Evolutionary conservation across 306 rosid species (phyloP), one percentile per base, ranked within the genome.

Genomic region (Parietaria judaica): DNA sequence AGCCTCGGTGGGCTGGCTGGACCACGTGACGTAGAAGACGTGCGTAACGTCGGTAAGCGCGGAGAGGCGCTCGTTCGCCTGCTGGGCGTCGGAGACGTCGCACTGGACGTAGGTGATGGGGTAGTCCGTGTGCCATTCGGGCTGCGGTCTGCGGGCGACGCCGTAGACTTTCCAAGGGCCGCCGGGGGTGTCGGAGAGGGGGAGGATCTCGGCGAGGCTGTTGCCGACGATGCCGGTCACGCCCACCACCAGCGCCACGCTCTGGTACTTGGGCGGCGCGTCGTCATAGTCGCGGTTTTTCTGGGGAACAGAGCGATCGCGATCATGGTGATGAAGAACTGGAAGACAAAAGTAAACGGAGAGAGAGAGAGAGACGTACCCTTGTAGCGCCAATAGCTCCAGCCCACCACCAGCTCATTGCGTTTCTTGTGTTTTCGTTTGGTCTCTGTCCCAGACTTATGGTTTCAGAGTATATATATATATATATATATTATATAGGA

Each of bases 81-180:
- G 84, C 11, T 64, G 7, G 3, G 79, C 69, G 60, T 85, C 82
- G 14, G 73, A 38, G 71, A 85, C 57, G 37, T 85, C 92, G 76
- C 92, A 85, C 61, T 79, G 92, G 67, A 85, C 71, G 51, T 82
- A 79, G 34, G 76, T 70, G 23, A 82, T 41, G 0, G 76, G 82
- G 44, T 77, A 80, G 12, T 77, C 88, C 8, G 72, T 68, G 77
- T 77, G 82, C 92, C 88, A 85, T 7, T 60, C 3, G 4, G 86
- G 84, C 0, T 76, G 79, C 6, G 80, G 80, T 0, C 86, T 68
- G 39, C 92, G 85, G 0, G 84, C 88, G 0, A 85, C 80, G 5
- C 88, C 84, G 39, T 85, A 82, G 50, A 85, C 86, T 47, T 82
- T 85, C 92, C 86, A 85, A 4, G 80, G 82, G 1, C 84, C 88